Percentiles rank a stretch among this genome's conserved stretches.
phyloP scores from a whole-genome alignment of 169 alveolate species.

The Plasmodium knowlesi region DNA sequence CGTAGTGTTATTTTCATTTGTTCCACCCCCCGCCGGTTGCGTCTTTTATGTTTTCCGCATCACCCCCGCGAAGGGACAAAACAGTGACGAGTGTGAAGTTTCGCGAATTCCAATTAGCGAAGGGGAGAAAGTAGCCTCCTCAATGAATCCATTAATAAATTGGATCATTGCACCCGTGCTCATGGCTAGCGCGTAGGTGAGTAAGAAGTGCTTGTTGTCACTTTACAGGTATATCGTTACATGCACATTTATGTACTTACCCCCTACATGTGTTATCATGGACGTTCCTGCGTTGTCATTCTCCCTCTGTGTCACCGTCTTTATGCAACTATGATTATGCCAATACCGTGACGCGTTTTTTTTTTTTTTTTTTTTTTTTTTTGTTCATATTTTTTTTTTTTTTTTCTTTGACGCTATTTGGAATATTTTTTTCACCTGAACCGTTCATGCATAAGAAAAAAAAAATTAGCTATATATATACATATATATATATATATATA shows the following conservation, averaged over 20 bases:
- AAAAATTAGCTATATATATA: too few species aligned
- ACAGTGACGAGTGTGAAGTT: background rate
- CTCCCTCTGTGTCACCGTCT: background rate
- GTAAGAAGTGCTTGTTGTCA: background rate
- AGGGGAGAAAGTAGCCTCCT: background rate
- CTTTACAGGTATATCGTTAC: background rate
- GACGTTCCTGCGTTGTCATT: background rate
- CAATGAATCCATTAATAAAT: background rate
- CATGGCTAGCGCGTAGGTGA: background rate
- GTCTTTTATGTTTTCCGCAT: too few species aligned
- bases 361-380: background rate
- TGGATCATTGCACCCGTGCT: background rate
- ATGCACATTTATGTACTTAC: background rate
- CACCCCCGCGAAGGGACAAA: background rate
- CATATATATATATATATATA: too few species aligned
- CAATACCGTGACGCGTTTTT: background rate
- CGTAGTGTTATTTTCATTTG: background rate
- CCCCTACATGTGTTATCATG: background rate
- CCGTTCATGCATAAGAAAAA: too few species aligned
- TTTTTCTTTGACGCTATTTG: background rate
- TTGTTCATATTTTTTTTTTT: background rate
- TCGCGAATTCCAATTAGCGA: background rate
- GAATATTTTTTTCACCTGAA: too few species aligned
- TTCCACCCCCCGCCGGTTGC: background rate
- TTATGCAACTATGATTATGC: background rate